phyloP scores from a whole-genome alignment of 2,329 filamentous ascomycete genomes.

The Penicillium sp. region DNA sequence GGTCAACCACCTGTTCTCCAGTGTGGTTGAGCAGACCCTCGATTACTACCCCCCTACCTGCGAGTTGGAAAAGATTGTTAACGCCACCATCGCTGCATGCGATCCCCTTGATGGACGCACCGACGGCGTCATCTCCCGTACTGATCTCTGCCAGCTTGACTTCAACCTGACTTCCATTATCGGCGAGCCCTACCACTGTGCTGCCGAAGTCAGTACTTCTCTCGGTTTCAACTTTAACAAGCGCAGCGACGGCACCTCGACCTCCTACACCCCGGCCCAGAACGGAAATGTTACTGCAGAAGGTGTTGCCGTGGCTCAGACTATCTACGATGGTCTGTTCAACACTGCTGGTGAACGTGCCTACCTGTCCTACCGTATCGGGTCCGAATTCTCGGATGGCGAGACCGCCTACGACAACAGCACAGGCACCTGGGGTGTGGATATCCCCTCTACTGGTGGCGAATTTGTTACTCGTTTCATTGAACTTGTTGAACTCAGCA shows the following conservation, averaged over 20 bases:
- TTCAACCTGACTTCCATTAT: conserved; percentile 42
- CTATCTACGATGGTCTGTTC: conserved; percentile 35
- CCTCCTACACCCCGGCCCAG: conserved; percentile 24
- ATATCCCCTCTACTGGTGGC: conserved; percentile 30
- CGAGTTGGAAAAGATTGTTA: conserved; percentile 34
- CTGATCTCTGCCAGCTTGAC: conserved; percentile 43
- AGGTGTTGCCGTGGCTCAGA: conserved; percentile 28
- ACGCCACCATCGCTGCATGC: conserved; percentile 48
- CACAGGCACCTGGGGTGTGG: conserved; percentile 24
- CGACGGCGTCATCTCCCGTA: no score
- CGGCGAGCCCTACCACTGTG: conserved; percentile 42
- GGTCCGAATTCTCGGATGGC: conserved; percentile 21
- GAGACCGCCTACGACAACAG: conserved; percentile 20
- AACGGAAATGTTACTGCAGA: conserved; percentile 23
- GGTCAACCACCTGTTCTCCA: conserved; percentile 35
- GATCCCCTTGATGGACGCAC: conserved; percentile 48
- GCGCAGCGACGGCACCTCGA: conserved; percentile 14
- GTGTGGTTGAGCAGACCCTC: conserved; percentile 33
- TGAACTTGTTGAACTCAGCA: conserved; percentile 26
- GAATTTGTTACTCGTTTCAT: conserved; percentile 32
- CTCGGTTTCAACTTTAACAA: conserved; percentile 26
- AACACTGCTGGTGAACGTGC: conserved; percentile 34
- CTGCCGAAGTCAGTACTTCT: conserved; percentile 24
- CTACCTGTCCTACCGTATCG: conserved; percentile 32
- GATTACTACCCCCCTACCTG: conserved; percentile 38